Evolutionary conservation across 805 yeast genomes (phyloP).

Genomic region (Saccharomyces kudriavzevii): DNA sequence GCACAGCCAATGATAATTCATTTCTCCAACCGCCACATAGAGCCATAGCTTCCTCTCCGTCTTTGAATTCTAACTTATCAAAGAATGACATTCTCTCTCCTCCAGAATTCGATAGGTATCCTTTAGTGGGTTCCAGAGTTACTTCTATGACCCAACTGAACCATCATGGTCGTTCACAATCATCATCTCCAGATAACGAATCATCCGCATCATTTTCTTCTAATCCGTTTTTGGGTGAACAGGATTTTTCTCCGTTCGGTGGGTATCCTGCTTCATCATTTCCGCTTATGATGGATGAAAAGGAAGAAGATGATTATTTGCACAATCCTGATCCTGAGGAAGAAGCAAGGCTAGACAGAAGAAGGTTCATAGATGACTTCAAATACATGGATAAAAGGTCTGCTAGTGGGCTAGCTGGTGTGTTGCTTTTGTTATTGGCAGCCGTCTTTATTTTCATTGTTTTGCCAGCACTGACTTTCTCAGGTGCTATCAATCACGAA

Average conservation of each 20-base stretch:
- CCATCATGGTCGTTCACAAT: constrained; percentile 5
- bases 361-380: constrained; percentile 53
- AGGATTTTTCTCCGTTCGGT: constrained; percentile 82
- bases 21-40: constrained; percentile 1
- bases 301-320: constrained; percentile 86
- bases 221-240: constrained; percentile 42
- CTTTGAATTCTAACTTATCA: constrained; percentile 10
- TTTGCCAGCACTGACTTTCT: constrained; percentile 71
- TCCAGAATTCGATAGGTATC: constrained; percentile 61
- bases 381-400: constrained; percentile 58
- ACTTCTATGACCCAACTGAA: constrained; percentile 39
- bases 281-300: constrained; percentile 83
- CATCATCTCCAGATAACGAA: constrained; percentile 20
- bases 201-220: constrained; percentile 17
- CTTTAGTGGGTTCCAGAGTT: constrained; percentile 51
- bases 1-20: constrained; percentile 1
- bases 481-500: constrained; percentile 47
- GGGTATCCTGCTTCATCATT: constrained; percentile 90
- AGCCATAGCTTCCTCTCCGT: constrained; percentile 10
- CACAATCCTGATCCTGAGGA: constrained; percentile 93
- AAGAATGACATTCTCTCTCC: constrained; percentile 34
- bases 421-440: constrained; percentile 50
- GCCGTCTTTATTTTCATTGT: constrained; percentile 58
- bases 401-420: constrained; percentile 48
- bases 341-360: constrained; percentile 74